Evolutionary conservation across 257 asterid genomes (phyloP).

Genomic region (Eustoma russellianum): DNA sequence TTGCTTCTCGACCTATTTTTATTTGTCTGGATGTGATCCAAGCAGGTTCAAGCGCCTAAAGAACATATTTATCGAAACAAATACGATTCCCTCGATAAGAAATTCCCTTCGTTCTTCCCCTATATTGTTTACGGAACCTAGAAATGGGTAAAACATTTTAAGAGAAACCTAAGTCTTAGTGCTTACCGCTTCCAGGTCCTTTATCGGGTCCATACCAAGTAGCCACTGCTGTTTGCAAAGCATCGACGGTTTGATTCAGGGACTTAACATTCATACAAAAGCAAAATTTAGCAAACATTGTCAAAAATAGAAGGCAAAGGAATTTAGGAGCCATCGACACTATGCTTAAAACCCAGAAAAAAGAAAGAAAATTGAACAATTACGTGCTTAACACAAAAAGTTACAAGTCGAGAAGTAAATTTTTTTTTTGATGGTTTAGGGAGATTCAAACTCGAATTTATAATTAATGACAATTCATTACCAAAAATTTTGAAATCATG

Average conservation of each 20-base stretch:
- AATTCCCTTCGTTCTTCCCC: neutral
- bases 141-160: too few species aligned
- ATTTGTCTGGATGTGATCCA: neutral
- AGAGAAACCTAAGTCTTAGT: too few species aligned
- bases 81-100: constrained; percentile 1
- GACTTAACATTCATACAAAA: neutral
- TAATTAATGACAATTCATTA: too few species aligned
- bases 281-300: neutral
- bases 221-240: neutral
- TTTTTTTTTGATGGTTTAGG: too few species aligned
- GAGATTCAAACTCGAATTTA: too few species aligned
- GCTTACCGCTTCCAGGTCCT: neutral
- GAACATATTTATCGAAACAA: neutral
- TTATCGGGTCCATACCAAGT: neutral
- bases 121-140: neutral
- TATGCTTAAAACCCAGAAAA: too few species aligned
- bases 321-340: too few species aligned
- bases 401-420: too few species aligned
- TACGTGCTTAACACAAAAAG: too few species aligned
- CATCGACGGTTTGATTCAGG: neutral
- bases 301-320: neutral
- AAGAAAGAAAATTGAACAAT: too few species aligned
- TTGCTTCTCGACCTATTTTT: too few species aligned
- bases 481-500: too few species aligned
- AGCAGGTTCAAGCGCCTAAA: neutral